A percentile compares a stretch with the other conserved stretches of the same genome.
These are phyloP conservation scores for Pseudopyrenochaeta lycopersici DNA, from an alignment of 2,329 filamentous ascomycete genomes.

Conservation along the genomic window DNA sequence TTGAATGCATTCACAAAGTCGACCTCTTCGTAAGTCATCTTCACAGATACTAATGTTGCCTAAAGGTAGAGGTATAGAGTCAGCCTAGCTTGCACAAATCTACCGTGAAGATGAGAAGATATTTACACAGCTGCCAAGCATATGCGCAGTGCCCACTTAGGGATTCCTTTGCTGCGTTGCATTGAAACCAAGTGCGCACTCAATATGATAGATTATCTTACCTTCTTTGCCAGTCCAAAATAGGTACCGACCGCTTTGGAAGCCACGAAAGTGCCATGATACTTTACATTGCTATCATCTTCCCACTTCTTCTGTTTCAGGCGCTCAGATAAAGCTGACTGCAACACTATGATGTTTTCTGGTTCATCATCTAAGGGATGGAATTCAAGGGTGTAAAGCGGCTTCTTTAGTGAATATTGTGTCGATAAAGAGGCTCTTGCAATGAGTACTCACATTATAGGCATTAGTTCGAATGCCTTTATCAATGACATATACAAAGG, in stretches of 20 bases:
- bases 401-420: not conserved
- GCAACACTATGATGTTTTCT: too few species aligned
- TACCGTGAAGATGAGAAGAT: too few species aligned
- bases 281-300: not conserved
- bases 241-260: conserved; percentile 2
- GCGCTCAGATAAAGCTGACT: not conserved
- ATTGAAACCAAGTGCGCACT: not conserved
- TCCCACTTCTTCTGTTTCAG: not conserved
- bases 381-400: not conserved
- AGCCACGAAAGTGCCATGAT: not conserved
- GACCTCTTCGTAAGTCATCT: too few species aligned
- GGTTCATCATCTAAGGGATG: not conserved
- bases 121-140: too few species aligned
- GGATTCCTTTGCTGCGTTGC: too few species aligned
- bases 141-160: too few species aligned
- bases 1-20: not conserved
- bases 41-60: too few species aligned
- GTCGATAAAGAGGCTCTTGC: not conserved
- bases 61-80: too few species aligned
- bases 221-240: conserved; percentile 1
- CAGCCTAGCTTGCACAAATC: too few species aligned
- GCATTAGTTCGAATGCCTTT: not conserved
- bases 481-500: conserved; percentile 3
- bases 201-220: not conserved
- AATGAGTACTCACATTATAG: not conserved